phyloP scores from a whole-genome alignment of 768 basidiomycete genomes.

The Tulasnella sp. region DNA sequence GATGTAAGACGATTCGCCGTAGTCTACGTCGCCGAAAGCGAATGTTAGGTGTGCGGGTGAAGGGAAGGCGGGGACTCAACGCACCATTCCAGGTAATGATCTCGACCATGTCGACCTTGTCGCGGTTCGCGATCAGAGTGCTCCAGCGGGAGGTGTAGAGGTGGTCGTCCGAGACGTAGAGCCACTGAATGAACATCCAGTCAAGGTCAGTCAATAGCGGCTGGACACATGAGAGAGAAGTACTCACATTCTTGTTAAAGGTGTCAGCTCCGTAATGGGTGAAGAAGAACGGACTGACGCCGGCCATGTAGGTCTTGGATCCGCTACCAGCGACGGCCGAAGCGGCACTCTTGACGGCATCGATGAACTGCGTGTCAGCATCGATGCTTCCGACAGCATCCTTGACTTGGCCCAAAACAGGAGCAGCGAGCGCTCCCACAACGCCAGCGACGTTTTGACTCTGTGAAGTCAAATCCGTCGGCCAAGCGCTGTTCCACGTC shows the following conservation, averaged over 20 bases:
- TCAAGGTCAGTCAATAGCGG: neutral
- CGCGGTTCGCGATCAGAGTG: constrained; percentile 23
- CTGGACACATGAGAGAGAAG: neutral
- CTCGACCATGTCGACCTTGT: constrained; percentile 25
- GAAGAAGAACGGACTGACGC: constrained; percentile 26
- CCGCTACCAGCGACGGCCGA: constrained; percentile 14
- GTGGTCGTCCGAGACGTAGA: constrained; percentile 26
- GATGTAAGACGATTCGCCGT: constrained; percentile 30
- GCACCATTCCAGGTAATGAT: constrained; percentile 29
- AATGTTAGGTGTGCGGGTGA: neutral
- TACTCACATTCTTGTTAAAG: constrained; percentile 26
- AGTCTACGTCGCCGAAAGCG: constrained; percentile 27
- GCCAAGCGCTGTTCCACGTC: constrained; percentile 22
- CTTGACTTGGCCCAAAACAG: constrained; percentile 1
- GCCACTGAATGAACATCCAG: constrained; percentile 17
- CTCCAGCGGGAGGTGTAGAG: constrained; percentile 26
- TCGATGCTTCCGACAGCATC: constrained; percentile 24
- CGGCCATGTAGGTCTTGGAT: constrained; percentile 25
- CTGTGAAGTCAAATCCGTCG: neutral
- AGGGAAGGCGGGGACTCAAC: neutral
- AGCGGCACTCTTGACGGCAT: constrained; percentile 19
- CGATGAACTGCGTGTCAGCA: constrained; percentile 16
- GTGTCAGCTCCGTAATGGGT: constrained; percentile 24
- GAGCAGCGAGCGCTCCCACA: neutral
- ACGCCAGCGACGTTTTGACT: neutral